Percentiles rank a stretch among this genome's conserved stretches.
Evolutionary conservation across 2,329 filamentous ascomycete genomes (phyloP).

Genomic region (Fusarium clavum): DNA sequence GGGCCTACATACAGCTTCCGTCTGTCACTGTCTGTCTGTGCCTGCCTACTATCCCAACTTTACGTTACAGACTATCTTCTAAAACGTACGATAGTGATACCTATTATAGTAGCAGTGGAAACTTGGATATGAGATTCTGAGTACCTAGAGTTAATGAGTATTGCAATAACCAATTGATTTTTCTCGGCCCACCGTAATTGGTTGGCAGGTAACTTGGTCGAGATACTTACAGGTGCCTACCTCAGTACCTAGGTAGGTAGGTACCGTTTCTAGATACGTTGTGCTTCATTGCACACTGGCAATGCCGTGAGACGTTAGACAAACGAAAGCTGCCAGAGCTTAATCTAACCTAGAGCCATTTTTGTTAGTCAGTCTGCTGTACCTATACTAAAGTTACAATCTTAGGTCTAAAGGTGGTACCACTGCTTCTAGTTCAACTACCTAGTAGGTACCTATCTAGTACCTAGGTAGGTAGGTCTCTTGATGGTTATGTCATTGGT

Average conservation of each 20-base stretch:
- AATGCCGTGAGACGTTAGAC: constrained; percentile 8
- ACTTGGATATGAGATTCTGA: neutral
- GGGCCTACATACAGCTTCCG: constrained; percentile 1
- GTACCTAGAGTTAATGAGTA: neutral
- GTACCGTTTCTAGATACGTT: neutral
- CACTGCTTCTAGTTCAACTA: neutral
- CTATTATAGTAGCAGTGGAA: neutral
- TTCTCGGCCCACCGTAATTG: neutral
- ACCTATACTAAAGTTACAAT: neutral
- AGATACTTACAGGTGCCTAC: neutral
- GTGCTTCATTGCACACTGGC: neutral
- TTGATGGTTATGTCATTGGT: neutral
- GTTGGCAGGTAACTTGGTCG: neutral
- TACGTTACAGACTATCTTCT: neutral
- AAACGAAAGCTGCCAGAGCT: constrained; percentile 10
- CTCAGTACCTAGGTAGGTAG: neutral
- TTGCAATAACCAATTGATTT: neutral
- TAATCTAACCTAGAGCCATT: constrained; percentile 20
- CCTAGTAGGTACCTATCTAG: neutral
- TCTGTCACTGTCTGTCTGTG: neutral
- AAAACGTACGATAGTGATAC: neutral
- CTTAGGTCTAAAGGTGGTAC: neutral
- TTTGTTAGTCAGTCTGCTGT: neutral
- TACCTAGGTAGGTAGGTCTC: neutral
- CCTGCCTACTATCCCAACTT: neutral